Conservation (phyloP, 306 rosid genomes). For the Luffa aegyptiaca region DNA sequence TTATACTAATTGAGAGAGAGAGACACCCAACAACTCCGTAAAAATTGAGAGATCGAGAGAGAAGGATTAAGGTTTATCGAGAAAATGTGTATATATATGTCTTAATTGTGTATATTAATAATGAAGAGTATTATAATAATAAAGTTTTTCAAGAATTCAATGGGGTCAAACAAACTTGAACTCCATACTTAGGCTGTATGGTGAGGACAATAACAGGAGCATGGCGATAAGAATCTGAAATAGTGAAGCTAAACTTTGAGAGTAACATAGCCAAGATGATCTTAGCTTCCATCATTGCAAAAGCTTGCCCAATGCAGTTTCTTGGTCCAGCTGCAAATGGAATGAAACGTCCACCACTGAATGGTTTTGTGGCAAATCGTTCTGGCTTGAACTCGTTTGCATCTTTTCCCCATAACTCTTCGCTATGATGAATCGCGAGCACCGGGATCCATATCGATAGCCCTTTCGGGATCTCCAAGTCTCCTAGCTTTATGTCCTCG, state of each 20-base stretch:
- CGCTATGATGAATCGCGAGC: conserved; percentile 86
- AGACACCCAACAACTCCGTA: no score
- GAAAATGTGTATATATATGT: background rate
- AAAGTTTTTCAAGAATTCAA: conserved; percentile 10
- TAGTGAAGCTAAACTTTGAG: conserved; percentile 53
- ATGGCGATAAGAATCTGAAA: conserved; percentile 64
- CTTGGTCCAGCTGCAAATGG: conserved; percentile 89
- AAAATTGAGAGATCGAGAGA: background rate
- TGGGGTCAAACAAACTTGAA: conserved; percentile 78
- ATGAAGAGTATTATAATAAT: background rate
- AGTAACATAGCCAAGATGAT: conserved; percentile 74
- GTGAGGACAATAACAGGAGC: conserved; percentile 90
- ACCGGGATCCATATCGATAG: conserved; percentile 94
- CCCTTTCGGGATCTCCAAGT: conserved; percentile 77
- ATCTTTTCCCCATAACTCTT: conserved; percentile 85
- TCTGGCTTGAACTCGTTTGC: conserved; percentile 86
- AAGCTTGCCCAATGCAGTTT: conserved; percentile 80
- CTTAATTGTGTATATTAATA: no score
- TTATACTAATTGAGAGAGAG: no score
- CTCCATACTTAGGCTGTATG: conserved; percentile 82
- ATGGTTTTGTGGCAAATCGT: conserved; percentile 68
- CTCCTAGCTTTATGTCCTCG: conserved; percentile 74
- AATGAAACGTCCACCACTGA: conserved; percentile 53
- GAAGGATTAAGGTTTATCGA: background rate
- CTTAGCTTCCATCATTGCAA: conserved; percentile 94